Evolutionary conservation across 768 basidiomycete species (phyloP).

Genomic region (Tulasnella sp.): DNA sequence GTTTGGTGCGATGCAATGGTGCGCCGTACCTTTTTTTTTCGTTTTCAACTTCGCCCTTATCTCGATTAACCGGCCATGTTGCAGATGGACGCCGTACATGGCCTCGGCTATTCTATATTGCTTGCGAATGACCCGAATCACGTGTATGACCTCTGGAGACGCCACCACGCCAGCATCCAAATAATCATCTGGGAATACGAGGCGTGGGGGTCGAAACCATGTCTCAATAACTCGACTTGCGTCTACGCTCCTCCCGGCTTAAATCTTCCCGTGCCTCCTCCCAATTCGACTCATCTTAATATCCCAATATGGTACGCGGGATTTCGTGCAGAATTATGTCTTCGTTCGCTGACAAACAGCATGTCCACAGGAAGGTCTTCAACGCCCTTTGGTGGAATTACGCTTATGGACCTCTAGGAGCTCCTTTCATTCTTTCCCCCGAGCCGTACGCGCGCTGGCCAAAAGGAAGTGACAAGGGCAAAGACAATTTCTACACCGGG

Average conservation of each 20-base stretch:
- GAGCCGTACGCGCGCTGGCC: conserved; percentile 3
- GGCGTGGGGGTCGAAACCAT: neutral
- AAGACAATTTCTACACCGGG: conserved; percentile 16
- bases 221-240: neutral
- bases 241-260: neutral
- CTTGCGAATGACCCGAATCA: neutral
- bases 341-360: no score
- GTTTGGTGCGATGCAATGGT: conserved; percentile 5
- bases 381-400: conserved; percentile 4
- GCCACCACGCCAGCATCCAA: neutral
- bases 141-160: neutral
- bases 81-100: neutral
- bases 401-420: neutral
- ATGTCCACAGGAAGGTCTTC: conserved; percentile 12
- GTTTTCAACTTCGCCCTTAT: neutral
- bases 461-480: neutral
- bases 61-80: neutral
- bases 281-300: conserved; percentile 2
- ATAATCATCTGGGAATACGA: neutral
- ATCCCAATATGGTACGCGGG: neutral
- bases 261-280: neutral
- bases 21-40: neutral
- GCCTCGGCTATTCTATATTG: neutral
- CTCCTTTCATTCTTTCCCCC: conserved; percentile 15
- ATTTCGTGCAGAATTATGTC: no score